Evolutionary conservation across 345 rosid species (phyloP).

Genomic region (Theobroma cacao): DNA sequence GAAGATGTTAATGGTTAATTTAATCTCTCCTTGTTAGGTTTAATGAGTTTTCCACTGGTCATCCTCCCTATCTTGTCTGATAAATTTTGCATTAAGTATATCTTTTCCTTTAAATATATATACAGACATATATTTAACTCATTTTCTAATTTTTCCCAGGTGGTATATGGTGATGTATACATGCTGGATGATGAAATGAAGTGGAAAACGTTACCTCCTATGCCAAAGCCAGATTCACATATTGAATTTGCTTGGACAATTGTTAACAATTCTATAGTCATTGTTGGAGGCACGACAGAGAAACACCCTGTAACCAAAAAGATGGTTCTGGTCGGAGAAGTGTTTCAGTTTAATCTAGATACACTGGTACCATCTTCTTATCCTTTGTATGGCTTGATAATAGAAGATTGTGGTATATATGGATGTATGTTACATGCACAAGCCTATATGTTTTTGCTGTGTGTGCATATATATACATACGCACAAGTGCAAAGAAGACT

Average conservation of each 20-base stretch:
- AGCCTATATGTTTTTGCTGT: not conserved
- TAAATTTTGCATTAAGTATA: not conserved
- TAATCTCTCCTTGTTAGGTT: no score
- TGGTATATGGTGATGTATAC: conserved; percentile 81
- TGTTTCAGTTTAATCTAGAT: conserved; percentile 73
- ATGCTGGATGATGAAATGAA: conserved; percentile 89
- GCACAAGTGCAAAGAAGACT: not conserved
- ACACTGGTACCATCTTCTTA: conserved; percentile 50
- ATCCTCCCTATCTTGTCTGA: no score
- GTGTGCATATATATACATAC: not conserved
- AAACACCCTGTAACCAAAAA: conserved; percentile 88
- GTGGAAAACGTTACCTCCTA: conserved; percentile 76
- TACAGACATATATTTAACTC: not conserved
- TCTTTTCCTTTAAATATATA: not conserved
- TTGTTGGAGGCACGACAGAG: conserved; percentile 94
- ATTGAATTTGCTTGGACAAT: conserved; percentile 92
- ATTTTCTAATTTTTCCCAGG: conserved; percentile 39
- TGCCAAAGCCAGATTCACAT: conserved; percentile 95
- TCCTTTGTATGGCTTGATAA: not conserved
- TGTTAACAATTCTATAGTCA: conserved; percentile 81
- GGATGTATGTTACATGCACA: no score
- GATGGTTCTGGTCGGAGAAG: conserved; percentile 89
- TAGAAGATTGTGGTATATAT: not conserved
- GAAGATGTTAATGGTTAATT: no score
- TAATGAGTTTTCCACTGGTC: no score